Percentiles rank a stretch among this genome's conserved stretches.
Conservation (phyloP, 306 rosid genomes). For the Gynostemma pentaphyllum region DNA sequence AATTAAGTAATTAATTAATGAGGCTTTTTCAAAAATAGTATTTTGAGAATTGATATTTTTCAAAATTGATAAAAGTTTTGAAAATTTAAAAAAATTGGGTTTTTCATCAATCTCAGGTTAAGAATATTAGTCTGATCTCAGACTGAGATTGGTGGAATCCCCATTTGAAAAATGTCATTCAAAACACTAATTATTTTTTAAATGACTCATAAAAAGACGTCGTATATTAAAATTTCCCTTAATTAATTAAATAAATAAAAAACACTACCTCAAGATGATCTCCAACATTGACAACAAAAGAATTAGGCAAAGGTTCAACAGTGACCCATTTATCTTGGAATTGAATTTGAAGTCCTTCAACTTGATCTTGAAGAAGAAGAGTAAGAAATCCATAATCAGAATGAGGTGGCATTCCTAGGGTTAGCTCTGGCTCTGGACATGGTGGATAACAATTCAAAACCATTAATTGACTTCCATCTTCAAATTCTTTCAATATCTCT, state of each 20-base stretch:
- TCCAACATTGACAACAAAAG: constrained; percentile 76
- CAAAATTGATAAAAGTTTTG: too few relatives aligned
- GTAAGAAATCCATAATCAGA: constrained; percentile 92
- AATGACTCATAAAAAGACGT: too few relatives aligned
- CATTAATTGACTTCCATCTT: constrained; percentile 84
- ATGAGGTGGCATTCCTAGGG: constrained; percentile 88
- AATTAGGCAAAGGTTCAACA: constrained; percentile 55
- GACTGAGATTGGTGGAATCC: too few relatives aligned
- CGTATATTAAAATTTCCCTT: too few relatives aligned
- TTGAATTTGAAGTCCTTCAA: constrained; percentile 69
- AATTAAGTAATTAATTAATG: too few relatives aligned
- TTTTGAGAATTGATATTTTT: too few relatives aligned
- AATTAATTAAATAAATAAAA: not conserved
- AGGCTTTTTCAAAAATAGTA: too few relatives aligned
- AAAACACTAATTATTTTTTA: too few relatives aligned
- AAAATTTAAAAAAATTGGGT: too few relatives aligned
- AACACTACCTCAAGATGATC: constrained; percentile 77
- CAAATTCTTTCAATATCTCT: constrained; percentile 26
- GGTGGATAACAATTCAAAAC: constrained; percentile 73
- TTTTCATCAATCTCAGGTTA: too few relatives aligned
- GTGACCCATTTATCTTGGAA: constrained; percentile 60
- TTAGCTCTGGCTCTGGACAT: constrained; percentile 88
- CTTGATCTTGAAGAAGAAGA: constrained; percentile 69
- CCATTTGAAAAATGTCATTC: too few relatives aligned
- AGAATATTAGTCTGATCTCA: too few relatives aligned